Conservation (phyloP, 768 basidiomycete genomes). For the Phaffia australis region DNA sequence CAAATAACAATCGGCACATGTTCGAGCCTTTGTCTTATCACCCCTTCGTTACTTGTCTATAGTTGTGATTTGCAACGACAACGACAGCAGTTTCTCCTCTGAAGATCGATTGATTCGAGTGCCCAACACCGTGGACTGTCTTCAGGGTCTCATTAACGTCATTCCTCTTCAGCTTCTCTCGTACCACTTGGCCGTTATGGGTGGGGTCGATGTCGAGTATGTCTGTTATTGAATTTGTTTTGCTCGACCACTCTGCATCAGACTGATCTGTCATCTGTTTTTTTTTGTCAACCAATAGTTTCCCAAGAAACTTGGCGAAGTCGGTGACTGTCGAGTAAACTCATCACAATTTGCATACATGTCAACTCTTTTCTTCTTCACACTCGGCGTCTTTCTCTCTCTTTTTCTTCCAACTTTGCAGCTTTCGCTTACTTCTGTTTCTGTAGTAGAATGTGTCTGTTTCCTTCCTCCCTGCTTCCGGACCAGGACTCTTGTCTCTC, state of each 20-base stretch:
- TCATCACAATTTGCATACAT: no score
- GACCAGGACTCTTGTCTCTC: no score
- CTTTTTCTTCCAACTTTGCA: no score
- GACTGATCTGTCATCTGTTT: not conserved
- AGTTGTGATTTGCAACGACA: conserved; percentile 90
- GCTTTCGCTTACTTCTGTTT: no score
- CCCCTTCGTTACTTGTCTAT: not conserved
- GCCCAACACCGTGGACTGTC: conserved; percentile 82
- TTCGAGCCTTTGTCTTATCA: not conserved
- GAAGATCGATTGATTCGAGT: conserved; percentile 79
- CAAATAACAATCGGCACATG: not conserved
- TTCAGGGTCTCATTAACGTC: conserved; percentile 93
- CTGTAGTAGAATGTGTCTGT: no score
- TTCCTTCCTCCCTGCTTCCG: no score
- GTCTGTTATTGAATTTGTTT: not conserved
- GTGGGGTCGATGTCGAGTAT: conserved; percentile 84
- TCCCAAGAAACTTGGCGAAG: conserved; percentile 78
- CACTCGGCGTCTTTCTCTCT: no score
- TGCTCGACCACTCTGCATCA: no score
- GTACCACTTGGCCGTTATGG: conserved; percentile 90
- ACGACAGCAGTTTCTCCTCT: conserved; percentile 61
- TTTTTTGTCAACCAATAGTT: conserved; percentile 34
- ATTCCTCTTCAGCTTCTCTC: conserved; percentile 90
- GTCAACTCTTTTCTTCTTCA: no score
- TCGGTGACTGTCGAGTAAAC: conserved; percentile 29